Base-by-base conservation (phyloP, 2,329 filamentous ascomycete species). In the Cadophora gregata region DNA sequence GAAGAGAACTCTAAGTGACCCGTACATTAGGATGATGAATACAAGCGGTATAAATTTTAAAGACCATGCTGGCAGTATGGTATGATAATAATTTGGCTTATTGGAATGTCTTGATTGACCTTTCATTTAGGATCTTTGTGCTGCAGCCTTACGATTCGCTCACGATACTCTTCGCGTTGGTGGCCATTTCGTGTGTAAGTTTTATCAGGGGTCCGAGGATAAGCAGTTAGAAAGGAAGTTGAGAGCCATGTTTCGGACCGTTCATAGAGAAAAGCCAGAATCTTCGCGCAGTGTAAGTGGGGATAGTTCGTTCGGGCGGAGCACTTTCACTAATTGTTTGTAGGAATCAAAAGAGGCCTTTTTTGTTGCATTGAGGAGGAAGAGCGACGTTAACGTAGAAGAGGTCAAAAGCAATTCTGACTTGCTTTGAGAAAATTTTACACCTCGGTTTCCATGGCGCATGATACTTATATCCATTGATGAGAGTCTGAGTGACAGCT, bases 11-110 rank as follows among this genome's bases (percentile, higher is more conserved):
- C 86, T 97, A 87, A 97, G 90, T 95, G 91, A 96, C 87, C 93
- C 93, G 71, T 96, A 96, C 88, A 79, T 82, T 86, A 99, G 96
- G 96, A 91, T 99, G 90, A 97, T 97, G 93, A 99, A 99, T 81
- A 97, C 95, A 74, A 97, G 92, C 81, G 96, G 96, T 65, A 91
- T 93, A 75, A 80, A 81, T 24, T 96, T 97, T 77, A 88, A 89
- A 71, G 96, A 99, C 80, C 96, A 99, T 80, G 90, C 89, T 10
- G 92, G 93, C 33, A 97, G 93, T 80, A 98, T 99, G 93, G 95
- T 97, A 81, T 77, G 90, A 78, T 38, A 27, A 1, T 14, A 48
- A 38, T 12, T 21, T 47, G n/a, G 25, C 1, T 14, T 10, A 48
- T 16, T 24, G 7, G 31, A 33, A 16, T 19, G n/a, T 19, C 7